phyloP scores from a whole-genome alignment of 352 stramenopile species.

The Phytophthora pisi region DNA sequence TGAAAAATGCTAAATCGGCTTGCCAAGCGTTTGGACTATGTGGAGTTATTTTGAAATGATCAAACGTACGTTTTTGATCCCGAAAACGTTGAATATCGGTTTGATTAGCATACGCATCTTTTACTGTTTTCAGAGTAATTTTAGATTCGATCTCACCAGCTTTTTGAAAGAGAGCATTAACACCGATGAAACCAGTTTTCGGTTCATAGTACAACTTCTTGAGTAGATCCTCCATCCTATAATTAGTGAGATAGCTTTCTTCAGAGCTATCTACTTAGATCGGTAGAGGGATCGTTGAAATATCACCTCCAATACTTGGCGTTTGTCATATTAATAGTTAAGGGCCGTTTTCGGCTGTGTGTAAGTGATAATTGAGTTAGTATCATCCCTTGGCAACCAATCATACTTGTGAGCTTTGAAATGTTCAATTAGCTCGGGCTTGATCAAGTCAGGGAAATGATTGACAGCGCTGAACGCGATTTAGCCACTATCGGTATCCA shows the following conservation, averaged over 20 bases:
- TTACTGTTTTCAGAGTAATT: background rate
- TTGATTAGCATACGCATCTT: background rate
- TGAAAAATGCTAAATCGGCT: background rate
- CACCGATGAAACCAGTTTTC: background rate
- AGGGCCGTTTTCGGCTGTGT: constrained; percentile 26
- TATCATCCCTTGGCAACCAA: constrained; percentile 16
- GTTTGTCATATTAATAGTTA: constrained; percentile 26
- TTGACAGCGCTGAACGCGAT: background rate
- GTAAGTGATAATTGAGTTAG: constrained; percentile 28
- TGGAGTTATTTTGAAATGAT: background rate
- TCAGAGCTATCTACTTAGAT: background rate
- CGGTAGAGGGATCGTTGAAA: background rate
- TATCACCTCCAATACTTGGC: background rate
- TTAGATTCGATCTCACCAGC: background rate
- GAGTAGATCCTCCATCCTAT: background rate
- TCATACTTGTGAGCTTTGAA: constrained; percentile 10
- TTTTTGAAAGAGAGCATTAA: background rate
- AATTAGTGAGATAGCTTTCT: background rate
- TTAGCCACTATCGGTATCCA: constrained; percentile 1
- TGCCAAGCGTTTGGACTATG: background rate
- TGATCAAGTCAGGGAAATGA: constrained; percentile 5
- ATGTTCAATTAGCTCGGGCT: constrained; percentile 8
- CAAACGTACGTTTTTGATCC: background rate
- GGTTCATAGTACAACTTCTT: background rate
- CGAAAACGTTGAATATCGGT: background rate